Evolutionary conservation across 257 asterid genomes (phyloP).

Genomic region (Haberlea rhodopensis): DNA sequence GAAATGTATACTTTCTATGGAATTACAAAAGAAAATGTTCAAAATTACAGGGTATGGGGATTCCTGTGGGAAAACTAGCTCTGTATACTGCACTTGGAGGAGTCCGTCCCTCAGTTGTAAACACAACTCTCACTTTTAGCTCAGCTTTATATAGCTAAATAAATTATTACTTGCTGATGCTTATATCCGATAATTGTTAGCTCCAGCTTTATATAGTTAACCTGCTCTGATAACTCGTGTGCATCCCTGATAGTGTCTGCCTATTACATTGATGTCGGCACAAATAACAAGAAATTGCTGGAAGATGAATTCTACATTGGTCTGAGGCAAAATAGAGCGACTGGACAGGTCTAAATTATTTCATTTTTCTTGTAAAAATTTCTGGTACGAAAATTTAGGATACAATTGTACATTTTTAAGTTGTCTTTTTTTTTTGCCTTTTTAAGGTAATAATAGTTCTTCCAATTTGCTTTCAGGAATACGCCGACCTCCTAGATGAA

Average conservation of each 20-base stretch:
- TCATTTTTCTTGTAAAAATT: background rate
- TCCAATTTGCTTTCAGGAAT: conserved; percentile 49
- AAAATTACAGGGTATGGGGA: conserved; percentile 85
- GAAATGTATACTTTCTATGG: background rate
- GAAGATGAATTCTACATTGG: conserved; percentile 91
- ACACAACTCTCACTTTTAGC: conserved; percentile 28
- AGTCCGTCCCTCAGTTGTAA: conserved; percentile 90
- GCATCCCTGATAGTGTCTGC: conserved; percentile 60
- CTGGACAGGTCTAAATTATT: conserved; percentile 57
- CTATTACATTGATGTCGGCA: conserved; percentile 91
- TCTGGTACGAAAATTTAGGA: conserved; percentile 12
- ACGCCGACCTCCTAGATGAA: conserved; percentile 78
- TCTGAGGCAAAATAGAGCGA: conserved; percentile 73
- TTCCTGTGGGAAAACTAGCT: conserved; percentile 94
- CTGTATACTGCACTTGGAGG: conserved; percentile 96
- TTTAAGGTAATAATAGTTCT: conserved; percentile 21
- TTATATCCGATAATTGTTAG: background rate
- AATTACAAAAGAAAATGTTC: background rate
- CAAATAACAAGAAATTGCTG: conserved; percentile 69
- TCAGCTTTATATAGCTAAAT: background rate
- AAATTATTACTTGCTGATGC: background rate
- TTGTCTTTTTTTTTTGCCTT: conserved; percentile 11
- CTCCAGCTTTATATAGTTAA: background rate
- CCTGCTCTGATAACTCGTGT: background rate
- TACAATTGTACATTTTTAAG: conserved; percentile 11